A percentile compares a stretch with the other conserved stretches of the same genome.
These are phyloP conservation scores for Nephelium lappaceum DNA, from an alignment of 345 rosid genomes.

Conservation along the genomic window DNA sequence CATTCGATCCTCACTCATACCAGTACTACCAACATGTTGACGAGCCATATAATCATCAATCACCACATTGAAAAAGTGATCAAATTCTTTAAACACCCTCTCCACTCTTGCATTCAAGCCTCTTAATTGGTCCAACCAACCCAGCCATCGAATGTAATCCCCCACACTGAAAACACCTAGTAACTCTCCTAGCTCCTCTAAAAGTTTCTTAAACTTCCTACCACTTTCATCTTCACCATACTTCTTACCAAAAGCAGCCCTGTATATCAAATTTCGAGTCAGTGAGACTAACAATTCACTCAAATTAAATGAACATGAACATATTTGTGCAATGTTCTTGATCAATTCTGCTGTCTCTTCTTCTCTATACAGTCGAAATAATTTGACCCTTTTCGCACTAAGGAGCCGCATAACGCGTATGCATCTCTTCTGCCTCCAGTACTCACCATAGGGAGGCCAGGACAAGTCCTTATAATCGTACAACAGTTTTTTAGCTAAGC, in stretches of 20 bases:
- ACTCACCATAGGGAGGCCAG: conserved; percentile 20
- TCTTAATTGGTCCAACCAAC: conserved; percentile 21
- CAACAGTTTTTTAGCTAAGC: conserved; percentile 2
- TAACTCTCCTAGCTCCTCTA: conserved; percentile 20
- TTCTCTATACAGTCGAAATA: conserved; percentile 23
- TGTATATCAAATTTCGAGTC: conserved; percentile 6
- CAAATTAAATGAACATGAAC: conserved; percentile 1
- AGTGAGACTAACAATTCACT: conserved; percentile 20
- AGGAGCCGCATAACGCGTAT: conserved; percentile 22
- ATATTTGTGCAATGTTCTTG: background rate
- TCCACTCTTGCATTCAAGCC: conserved; percentile 27
- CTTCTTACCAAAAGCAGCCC: conserved; percentile 18
- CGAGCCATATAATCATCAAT: conserved; percentile 15
- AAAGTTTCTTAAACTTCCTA: background rate
- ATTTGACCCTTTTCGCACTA: conserved; percentile 17
- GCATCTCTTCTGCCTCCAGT: conserved; percentile 31
- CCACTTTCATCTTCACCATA: conserved; percentile 10
- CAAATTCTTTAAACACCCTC: conserved; percentile 21
- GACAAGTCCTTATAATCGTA: conserved; percentile 18
- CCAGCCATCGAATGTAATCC: conserved; percentile 22
- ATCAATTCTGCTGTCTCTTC: conserved; percentile 19
- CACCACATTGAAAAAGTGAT: conserved; percentile 20
- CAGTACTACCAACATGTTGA: background rate
- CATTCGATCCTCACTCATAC: background rate
- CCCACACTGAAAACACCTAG: conserved; percentile 11